Percentiles rank a stretch among this genome's conserved stretches.
Evolutionary conservation across 768 basidiomycete species (phyloP).

Genomic region (Daedaleopsis nitida): DNA sequence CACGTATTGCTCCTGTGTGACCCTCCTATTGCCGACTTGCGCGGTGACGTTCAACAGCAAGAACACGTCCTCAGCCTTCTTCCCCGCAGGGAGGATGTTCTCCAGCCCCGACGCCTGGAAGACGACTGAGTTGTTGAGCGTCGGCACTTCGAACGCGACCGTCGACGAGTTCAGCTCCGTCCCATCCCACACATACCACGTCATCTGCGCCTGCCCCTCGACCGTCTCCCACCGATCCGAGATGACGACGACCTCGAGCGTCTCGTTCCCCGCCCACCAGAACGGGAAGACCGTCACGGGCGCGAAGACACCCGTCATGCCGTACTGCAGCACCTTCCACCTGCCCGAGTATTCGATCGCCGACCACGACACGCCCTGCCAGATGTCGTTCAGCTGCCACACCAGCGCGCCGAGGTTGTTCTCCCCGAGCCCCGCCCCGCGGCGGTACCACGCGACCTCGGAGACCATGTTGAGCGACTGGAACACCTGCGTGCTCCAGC

Average conservation of each 20-base stretch:
- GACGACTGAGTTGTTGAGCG: conserved; percentile 52
- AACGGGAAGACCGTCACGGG: conserved; percentile 57
- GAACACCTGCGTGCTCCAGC: conserved; percentile 63
- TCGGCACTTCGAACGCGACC: conserved; percentile 44
- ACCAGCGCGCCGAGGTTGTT: conserved; percentile 61
- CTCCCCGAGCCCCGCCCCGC: conserved; percentile 58
- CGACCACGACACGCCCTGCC: conserved; percentile 61
- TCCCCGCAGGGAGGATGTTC: conserved; percentile 47
- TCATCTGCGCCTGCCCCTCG: conserved; percentile 47
- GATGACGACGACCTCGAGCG: conserved; percentile 50
- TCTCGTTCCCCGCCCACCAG: conserved; percentile 52
- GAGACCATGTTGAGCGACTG: conserved; percentile 60
- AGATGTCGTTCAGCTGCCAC: conserved; percentile 64
- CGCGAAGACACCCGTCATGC: conserved; percentile 43
- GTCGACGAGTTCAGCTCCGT: conserved; percentile 39
- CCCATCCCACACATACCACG: conserved; percentile 62
- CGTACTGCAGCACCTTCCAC: conserved; percentile 63
- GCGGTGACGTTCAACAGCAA: conserved; percentile 53
- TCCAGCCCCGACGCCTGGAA: conserved; percentile 42
- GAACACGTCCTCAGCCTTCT: conserved; percentile 48
- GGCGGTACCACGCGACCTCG: conserved; percentile 61
- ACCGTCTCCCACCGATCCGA: conserved; percentile 54
- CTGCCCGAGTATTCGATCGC: conserved; percentile 58
- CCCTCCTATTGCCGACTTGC: conserved; percentile 36
- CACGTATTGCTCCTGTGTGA: conserved; percentile 56